A percentile compares a stretch with the other conserved stretches of the same genome.
phyloP scores from a whole-genome alignment of 2,329 filamentous ascomycete genomes.

The Byssothecium circinans region DNA sequence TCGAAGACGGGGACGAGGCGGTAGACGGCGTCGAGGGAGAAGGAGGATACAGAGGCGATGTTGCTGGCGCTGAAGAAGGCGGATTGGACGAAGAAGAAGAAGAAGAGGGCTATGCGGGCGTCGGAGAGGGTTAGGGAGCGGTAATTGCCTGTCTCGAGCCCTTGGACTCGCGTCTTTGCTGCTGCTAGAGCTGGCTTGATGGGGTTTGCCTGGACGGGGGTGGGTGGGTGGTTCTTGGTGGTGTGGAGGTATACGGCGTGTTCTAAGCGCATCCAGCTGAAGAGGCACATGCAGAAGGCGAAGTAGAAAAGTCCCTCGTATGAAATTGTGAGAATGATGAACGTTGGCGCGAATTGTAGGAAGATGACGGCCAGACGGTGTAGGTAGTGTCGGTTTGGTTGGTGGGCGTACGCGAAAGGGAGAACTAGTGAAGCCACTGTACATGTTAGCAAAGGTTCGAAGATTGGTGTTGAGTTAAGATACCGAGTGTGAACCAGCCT shows the following conservation, averaged over 20 bases:
- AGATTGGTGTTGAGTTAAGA: background rate
- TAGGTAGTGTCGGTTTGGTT: constrained; percentile 84
- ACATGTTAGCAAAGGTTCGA: constrained; percentile 12
- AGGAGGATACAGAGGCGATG: constrained; percentile 88
- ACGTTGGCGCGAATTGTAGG: constrained; percentile 87
- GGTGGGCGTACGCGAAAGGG: constrained; percentile 77
- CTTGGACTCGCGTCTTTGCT: constrained; percentile 34
- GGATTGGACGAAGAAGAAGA: constrained; percentile 90
- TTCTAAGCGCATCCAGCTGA: constrained; percentile 91
- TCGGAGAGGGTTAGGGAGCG: constrained; percentile 80
- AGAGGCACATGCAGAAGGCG: constrained; percentile 76
- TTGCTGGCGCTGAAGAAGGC: constrained; percentile 98
- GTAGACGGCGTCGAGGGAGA: constrained; percentile 86
- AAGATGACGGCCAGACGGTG: constrained; percentile 88
- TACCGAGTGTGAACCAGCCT: constrained; percentile 79
- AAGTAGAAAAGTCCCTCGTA: constrained; percentile 98
- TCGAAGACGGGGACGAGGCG: constrained; percentile 90
- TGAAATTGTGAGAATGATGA: constrained; percentile 94
- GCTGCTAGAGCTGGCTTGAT: constrained; percentile 44
- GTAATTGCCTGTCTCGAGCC: constrained; percentile 46
- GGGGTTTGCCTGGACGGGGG: constrained; percentile 23
- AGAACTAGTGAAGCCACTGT: constrained; percentile 76
- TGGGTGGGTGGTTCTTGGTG: constrained; percentile 9
- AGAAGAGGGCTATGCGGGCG: constrained; percentile 86
- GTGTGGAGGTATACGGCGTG: constrained; percentile 66